phyloP scores from a whole-genome alignment of 805 yeast species.

The Lachancea thermotolerans region DNA sequence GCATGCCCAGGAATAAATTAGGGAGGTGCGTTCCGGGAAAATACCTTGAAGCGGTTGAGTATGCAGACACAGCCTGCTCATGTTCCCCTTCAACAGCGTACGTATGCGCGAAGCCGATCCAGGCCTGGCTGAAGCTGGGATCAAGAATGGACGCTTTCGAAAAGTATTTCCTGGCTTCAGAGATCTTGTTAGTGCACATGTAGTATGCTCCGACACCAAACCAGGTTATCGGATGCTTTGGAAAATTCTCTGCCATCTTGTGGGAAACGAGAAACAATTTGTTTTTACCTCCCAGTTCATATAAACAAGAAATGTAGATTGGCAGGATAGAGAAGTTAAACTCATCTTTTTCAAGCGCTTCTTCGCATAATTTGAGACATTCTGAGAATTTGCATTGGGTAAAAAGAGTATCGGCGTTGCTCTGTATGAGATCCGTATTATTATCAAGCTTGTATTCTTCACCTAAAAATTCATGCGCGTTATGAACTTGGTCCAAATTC shows the following conservation, averaged over 20 bases:
- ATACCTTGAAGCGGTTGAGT: slow-evolving; percentile 87
- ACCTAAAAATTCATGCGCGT: slow-evolving; percentile 55
- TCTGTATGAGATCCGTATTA: slow-evolving; percentile 61
- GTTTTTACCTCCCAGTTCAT: slow-evolving; percentile 78
- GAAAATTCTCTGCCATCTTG: slow-evolving; percentile 76
- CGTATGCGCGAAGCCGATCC: slow-evolving; percentile 98
- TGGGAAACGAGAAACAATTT: slow-evolving; percentile 77
- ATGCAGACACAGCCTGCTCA: slow-evolving; percentile 96
- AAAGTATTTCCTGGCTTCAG: slow-evolving; percentile 82
- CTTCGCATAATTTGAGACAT: slow-evolving; percentile 71
- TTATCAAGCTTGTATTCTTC: slow-evolving; percentile 68
- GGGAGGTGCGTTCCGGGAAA: slow-evolving; percentile 92
- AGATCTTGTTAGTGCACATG: slow-evolving; percentile 58
- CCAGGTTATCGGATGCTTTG: slow-evolving; percentile 82
- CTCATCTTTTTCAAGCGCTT: slow-evolving; percentile 47
- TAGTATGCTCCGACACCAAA: slow-evolving; percentile 89
- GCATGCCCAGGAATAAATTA: slow-evolving; percentile 89
- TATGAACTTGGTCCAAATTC: slow-evolving; percentile 50
- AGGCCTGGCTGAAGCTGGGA: slow-evolving; percentile 89
- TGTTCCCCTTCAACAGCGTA: slow-evolving; percentile 98
- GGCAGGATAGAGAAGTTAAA: slow-evolving; percentile 69
- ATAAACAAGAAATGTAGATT: slow-evolving; percentile 71
- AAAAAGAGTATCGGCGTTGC: slow-evolving; percentile 63
- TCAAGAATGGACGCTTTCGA: slow-evolving; percentile 82
- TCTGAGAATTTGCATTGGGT: slow-evolving; percentile 73